Percentiles rank a stretch among this genome's conserved stretches.
phyloP scores from a whole-genome alignment of 768 basidiomycete genomes.

The Clitopilus passeckerianus region DNA sequence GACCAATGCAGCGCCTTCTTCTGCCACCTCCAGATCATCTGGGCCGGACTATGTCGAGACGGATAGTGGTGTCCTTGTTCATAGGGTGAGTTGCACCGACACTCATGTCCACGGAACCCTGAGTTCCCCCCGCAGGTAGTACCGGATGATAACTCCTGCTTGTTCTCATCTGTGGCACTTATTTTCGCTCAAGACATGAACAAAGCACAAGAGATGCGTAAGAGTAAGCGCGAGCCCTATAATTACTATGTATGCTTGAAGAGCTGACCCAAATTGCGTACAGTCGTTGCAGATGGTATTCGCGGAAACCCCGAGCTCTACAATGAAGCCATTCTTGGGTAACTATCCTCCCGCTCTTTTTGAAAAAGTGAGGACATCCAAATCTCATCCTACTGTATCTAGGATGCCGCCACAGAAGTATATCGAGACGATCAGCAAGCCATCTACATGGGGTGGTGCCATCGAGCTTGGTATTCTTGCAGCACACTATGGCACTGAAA shows the following conservation, averaged over 20 bases:
- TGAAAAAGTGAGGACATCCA: neutral
- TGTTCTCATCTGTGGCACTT: conserved; percentile 84
- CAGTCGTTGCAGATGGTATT: conserved; percentile 86
- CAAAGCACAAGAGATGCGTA: conserved; percentile 66
- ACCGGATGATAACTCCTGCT: conserved; percentile 96
- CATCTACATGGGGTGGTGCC: conserved; percentile 90
- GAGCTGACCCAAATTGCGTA: neutral
- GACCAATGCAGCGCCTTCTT: conserved; percentile 2
- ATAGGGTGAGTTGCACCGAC: conserved; percentile 44
- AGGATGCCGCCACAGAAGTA: conserved; percentile 64
- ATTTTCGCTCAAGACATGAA: conserved; percentile 79
- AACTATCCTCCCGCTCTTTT: conserved; percentile 6
- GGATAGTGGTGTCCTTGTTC: conserved; percentile 65
- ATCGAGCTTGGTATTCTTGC: conserved; percentile 90
- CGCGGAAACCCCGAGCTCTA: conserved; percentile 65
- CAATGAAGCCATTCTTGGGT: conserved; percentile 87
- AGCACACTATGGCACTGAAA: conserved; percentile 77
- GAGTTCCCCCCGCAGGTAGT: conserved; percentile 37
- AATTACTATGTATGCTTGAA: neutral
- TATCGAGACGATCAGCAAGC: conserved; percentile 73
- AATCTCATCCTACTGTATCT: neutral
- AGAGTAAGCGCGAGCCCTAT: conserved; percentile 41
- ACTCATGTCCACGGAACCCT: neutral
- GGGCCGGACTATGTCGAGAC: conserved; percentile 52
- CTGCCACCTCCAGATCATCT: conserved; percentile 7